Percentiles rank a stretch among this genome's conserved stretches.
Conservation (phyloP, 495 filamentous ascomycete species). For the Podospora sp. region DNA sequence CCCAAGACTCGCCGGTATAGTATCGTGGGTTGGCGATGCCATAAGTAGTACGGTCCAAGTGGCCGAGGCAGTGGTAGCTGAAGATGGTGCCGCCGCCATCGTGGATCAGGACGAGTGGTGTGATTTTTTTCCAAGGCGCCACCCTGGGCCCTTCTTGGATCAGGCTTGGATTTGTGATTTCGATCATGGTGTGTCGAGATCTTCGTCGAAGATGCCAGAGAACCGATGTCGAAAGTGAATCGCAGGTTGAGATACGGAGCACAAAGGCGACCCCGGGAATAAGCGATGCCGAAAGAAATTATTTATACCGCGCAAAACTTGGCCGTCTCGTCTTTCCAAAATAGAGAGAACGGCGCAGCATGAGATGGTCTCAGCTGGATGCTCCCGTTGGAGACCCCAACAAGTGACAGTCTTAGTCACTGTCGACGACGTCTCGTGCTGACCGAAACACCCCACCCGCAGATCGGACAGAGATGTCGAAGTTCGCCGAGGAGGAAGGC, state of each 20-base stretch:
- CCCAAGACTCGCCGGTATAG: slow-evolving; percentile 28
- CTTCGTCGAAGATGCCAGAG: neutral
- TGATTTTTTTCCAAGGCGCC: slow-evolving; percentile 9
- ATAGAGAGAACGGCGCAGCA: neutral
- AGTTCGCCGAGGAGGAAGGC: neutral
- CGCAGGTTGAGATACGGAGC: neutral
- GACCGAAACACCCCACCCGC: neutral
- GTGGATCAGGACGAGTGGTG: slow-evolving; percentile 46
- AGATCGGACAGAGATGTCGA: neutral
- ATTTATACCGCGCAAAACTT: neutral
- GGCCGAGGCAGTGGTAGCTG: slow-evolving; percentile 41
- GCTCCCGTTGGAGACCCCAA: neutral
- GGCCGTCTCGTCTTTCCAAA: neutral
- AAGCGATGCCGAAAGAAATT: neutral
- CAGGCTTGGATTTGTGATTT: slow-evolving; percentile 27
- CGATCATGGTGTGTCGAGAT: neutral
- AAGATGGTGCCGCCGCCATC: slow-evolving; percentile 49
- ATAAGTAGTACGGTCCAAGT: slow-evolving; percentile 38
- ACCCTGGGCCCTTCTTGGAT: slow-evolving; percentile 26
- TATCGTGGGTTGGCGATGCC: slow-evolving; percentile 45
- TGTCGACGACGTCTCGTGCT: neutral
- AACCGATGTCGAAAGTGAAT: neutral
- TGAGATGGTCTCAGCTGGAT: neutral
- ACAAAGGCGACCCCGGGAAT: neutral
- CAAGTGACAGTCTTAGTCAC: neutral